Evolutionary conservation across 2,329 filamentous ascomycete species (phyloP), one percentile per base, ranked within the genome.

Genomic region (Ilyonectria mors-panacis): DNA sequence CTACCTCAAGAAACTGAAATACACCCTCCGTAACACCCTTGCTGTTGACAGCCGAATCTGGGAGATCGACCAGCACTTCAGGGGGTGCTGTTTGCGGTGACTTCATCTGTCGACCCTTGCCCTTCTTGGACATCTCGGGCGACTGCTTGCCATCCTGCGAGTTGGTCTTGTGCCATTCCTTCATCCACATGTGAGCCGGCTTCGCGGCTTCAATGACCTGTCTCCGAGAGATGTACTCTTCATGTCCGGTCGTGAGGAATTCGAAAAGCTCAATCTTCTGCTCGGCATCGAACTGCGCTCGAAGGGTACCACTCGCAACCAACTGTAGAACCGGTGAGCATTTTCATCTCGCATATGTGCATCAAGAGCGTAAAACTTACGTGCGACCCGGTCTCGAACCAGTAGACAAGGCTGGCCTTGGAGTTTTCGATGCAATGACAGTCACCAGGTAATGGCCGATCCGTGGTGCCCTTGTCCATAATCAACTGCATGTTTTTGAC

Each of bases 241-340:
- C 93, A 75, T 97, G 92, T 56, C 86, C 87, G 39, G 85, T 88
- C 1, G 93, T 94, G 53, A 91, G 86, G 72, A 98, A 95, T 75
- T 97, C 94, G 55, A 98, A 87, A 67, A 94, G 85, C 68, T 97
- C 94, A 66, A 99, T 92, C 78, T 92, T 94, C 68, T 94, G 92
- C 42, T 92, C 88, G 9, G 84, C 84, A 73, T 97, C 93, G 77
- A 97, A 97, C 68, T 94, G 89, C 1, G 92, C 94, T 55, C 91
- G 90, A 28, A 98, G 83, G 5, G 87, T 90, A 48, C 95, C 95
- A n/a, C 85, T 89, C 10, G 92, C 91, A 56, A 97, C 90, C 44
- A 97, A 85, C 91, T 95, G 70, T 19, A 35, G 37, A n/a, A 13
- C 10, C 37, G 56, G 73, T 83, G 63, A 84, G 77, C 53, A 59